A percentile compares a stretch with the other conserved stretches of the same genome.
phyloP scores from a whole-genome alignment of 179 eudicot genomes.

The Carnegiea gigantea region DNA sequence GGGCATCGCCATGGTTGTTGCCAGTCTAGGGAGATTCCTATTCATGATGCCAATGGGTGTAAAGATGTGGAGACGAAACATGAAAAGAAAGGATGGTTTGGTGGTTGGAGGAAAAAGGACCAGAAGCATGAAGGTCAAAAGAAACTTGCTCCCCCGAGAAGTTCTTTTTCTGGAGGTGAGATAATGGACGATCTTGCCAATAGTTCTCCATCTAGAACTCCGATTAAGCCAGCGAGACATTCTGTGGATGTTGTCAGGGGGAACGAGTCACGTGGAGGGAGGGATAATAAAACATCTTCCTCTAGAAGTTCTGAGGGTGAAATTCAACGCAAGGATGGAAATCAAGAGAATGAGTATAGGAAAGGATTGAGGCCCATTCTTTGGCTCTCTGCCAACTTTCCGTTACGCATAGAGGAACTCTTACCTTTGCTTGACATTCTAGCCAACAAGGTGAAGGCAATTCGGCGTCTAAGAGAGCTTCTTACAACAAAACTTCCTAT shows the following conservation, averaged over 20 bases:
- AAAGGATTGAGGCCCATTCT: conserved; percentile 38
- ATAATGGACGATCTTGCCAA: conserved; percentile 17
- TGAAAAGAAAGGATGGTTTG: conserved; percentile 45
- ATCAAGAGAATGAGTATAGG: conserved; percentile 34
- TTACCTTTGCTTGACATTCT: conserved; percentile 39
- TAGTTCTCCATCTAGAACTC: conserved; percentile 28
- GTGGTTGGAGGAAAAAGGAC: conserved; percentile 37
- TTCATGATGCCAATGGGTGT: conserved; percentile 25
- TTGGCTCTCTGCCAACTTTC: conserved; percentile 36
- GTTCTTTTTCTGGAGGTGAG: conserved; percentile 27
- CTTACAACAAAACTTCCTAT: conserved; percentile 38
- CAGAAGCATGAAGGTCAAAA: conserved; percentile 36
- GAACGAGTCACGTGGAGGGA: conserved; percentile 31
- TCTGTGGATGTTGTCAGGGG: conserved; percentile 32
- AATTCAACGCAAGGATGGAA: conserved; percentile 25
- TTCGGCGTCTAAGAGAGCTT: conserved; percentile 38
- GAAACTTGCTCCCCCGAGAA: conserved; percentile 26
- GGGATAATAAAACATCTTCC: conserved; percentile 29
- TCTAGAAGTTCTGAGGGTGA: conserved; percentile 22
- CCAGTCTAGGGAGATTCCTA: conserved; percentile 33
- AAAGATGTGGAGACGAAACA: conserved; percentile 23
- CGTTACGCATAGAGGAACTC: conserved; percentile 33
- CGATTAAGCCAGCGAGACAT: conserved; percentile 31
- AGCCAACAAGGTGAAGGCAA: conserved; percentile 45
- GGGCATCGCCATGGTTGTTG: conserved; percentile 35